Conservation (phyloP, 75 land plant genomes). For the Chamaecyparis obtusa region DNA sequence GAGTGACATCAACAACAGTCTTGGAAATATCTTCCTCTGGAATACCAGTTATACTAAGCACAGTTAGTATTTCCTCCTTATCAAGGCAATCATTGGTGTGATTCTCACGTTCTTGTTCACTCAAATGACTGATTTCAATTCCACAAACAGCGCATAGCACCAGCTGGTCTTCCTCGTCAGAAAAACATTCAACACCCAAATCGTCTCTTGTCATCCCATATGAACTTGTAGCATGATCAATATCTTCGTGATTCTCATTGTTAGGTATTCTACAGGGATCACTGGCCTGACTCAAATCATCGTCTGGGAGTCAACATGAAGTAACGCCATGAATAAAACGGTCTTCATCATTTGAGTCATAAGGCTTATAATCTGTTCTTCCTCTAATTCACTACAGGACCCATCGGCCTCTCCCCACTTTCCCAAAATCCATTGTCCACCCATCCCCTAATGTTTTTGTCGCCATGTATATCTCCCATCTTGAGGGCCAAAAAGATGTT, state of each 20-base stretch:
- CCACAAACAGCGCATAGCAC: conserved; percentile 69
- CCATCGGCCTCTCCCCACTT: not conserved
- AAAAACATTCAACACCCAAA: not conserved
- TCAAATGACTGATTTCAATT: conserved; percentile 49
- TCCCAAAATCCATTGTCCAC: not conserved
- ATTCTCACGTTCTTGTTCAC: conserved; percentile 40
- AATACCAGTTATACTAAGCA: conserved; percentile 12
- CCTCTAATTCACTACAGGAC: conserved; percentile 2
- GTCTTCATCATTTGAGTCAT: conserved; percentile 1
- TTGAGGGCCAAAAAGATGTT: too few relatives aligned
- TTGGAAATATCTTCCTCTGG: not conserved
- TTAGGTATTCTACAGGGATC: not conserved
- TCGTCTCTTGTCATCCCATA: not conserved
- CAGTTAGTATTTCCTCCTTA: conserved; percentile 16
- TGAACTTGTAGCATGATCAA: not conserved
- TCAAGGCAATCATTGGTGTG: conserved; percentile 89
- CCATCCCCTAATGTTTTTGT: not conserved
- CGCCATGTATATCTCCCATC: too few relatives aligned
- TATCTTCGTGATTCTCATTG: not conserved
- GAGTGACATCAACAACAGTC: conserved; percentile 29
- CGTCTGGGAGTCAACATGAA: not conserved
- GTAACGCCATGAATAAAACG: not conserved
- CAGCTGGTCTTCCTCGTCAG: not conserved
- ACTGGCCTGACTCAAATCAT: not conserved
- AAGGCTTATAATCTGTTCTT: not conserved